These are phyloP conservation scores for Coprinellus aureogranulatus DNA, from an alignment of 768 basidiomycete genomes.

Conservation along the genomic window DNA sequence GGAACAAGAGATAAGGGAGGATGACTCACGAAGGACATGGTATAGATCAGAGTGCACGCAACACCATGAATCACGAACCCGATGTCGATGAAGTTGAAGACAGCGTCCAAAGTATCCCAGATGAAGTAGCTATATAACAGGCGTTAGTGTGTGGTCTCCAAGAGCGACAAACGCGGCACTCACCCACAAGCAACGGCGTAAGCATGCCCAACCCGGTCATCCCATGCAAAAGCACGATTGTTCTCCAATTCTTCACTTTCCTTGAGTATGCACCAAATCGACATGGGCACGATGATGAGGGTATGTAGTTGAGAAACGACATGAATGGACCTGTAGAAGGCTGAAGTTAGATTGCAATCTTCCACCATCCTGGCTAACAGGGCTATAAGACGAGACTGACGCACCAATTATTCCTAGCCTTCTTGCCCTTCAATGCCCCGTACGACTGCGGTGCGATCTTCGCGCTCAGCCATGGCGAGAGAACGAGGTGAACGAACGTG, in stretches of 20 bases:
- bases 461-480: conserved; percentile 54
- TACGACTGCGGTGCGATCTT: conserved; percentile 51
- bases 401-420: conserved; percentile 62
- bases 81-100: conserved; percentile 63
- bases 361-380: no score
- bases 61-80: conserved; percentile 81
- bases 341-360: conserved; percentile 11
- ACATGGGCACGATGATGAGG: conserved; percentile 61
- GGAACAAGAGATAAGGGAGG: not conserved
- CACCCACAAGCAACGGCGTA: conserved; percentile 73
- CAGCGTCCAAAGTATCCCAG: conserved; percentile 77
- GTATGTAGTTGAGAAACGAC: conserved; percentile 75
- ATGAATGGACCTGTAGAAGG: conserved; percentile 56
- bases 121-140: conserved; percentile 59
- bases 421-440: conserved; percentile 35
- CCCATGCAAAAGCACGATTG: conserved; percentile 80
- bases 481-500: conserved; percentile 51
- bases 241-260: conserved; percentile 41
- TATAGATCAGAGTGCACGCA: conserved; percentile 63
- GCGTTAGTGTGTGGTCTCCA: not conserved
- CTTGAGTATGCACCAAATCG: conserved; percentile 47
- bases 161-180: conserved; percentile 14
- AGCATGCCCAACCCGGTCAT: conserved; percentile 52
- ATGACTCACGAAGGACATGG: conserved; percentile 65
- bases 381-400: conserved; percentile 14